phyloP scores from a whole-genome alignment of 139 green algal species.

The Dunaliella primolecta region DNA sequence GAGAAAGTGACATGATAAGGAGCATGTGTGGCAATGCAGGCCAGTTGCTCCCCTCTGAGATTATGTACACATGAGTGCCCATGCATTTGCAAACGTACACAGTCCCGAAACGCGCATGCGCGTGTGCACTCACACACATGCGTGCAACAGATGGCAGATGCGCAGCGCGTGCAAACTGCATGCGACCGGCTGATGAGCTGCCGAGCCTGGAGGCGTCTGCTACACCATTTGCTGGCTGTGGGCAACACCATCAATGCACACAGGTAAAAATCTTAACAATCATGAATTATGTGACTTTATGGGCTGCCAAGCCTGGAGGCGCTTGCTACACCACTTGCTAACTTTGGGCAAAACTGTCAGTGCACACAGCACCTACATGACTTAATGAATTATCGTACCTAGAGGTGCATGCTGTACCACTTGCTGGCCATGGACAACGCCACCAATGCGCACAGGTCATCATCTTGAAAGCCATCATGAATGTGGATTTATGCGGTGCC shows the following conservation, averaged over 20 bases:
- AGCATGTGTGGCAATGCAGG: no score
- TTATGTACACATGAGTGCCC: no score
- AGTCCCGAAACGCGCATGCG: no score
- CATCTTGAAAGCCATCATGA: no score
- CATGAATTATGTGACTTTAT: no score
- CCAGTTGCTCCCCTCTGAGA: no score
- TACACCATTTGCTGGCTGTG: slow-evolving; percentile 15
- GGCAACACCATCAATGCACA: slow-evolving; percentile 19
- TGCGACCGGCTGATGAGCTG: neutral
- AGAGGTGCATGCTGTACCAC: slow-evolving; percentile 14
- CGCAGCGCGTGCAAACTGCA: neutral
- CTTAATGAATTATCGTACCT: neutral
- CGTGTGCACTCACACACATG: neutral
- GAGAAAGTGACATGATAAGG: no score
- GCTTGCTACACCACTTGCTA: slow-evolving; percentile 17
- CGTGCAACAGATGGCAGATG: slow-evolving; percentile 3
- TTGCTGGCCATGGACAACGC: slow-evolving; percentile 16
- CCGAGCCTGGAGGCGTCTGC: slow-evolving; percentile 9
- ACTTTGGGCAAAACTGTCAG: slow-evolving; percentile 15
- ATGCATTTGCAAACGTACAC: no score
- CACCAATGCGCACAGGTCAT: no score
- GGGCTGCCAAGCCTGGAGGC: slow-evolving; percentile 1
- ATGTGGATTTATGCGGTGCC: no score
- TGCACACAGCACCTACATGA: no score
- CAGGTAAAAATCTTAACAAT: no score